phyloP scores from a whole-genome alignment of 1,284 basidiomycete species.

The Mycocalia duriaeana region DNA sequence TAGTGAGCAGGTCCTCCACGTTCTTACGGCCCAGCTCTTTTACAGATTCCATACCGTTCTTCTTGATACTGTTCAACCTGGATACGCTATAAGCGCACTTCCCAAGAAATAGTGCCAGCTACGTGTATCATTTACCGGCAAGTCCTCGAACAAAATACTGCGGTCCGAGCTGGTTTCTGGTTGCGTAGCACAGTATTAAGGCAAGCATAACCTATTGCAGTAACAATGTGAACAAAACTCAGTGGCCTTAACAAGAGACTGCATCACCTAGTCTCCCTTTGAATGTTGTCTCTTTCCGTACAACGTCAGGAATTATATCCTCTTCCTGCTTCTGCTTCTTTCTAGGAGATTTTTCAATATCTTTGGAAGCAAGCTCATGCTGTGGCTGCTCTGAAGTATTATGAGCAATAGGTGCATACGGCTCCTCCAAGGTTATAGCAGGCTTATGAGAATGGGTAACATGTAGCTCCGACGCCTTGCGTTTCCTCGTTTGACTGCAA shows the following conservation, averaged over 20 bases:
- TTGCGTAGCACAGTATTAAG: slow-evolving; percentile 79
- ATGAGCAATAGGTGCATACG: no score
- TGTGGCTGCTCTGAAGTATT: no score
- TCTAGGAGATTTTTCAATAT: no score
- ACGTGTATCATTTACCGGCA: slow-evolving; percentile 38
- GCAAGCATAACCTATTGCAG: slow-evolving; percentile 63
- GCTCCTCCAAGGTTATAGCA: no score
- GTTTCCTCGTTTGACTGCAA: no score
- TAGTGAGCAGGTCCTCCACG: slow-evolving; percentile 59
- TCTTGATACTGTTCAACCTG: slow-evolving; percentile 74
- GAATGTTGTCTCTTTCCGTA: slow-evolving; percentile 60
- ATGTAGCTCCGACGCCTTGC: no score
- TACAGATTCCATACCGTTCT: slow-evolving; percentile 77
- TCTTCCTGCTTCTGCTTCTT: neutral
- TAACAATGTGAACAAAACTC: no score
- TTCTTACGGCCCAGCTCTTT: slow-evolving; percentile 80
- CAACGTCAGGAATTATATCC: slow-evolving; percentile 59
- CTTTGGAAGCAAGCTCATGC: no score
- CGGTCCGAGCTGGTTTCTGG: slow-evolving; percentile 52
- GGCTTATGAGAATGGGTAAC: no score
- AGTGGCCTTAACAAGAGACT: neutral
- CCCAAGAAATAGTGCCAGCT: neutral
- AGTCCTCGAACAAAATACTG: slow-evolving; percentile 75
- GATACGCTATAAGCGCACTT: slow-evolving; percentile 15
- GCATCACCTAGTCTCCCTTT: slow-evolving; percentile 59